Conservation (phyloP, 169 alveolate species). For the Plasmodium vinckei region DNA sequence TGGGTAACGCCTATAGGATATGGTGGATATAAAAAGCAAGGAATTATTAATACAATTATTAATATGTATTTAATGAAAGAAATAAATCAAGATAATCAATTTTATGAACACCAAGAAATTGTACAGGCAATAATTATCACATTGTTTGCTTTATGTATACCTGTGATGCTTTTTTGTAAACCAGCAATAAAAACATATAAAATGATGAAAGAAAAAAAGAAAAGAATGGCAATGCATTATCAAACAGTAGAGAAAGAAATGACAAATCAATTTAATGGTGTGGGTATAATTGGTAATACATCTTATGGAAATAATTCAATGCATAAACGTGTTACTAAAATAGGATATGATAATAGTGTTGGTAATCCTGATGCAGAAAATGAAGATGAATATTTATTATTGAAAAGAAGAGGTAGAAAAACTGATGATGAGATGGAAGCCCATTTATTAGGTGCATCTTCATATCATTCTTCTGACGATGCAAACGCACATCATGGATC, state of each 20-base stretch:
- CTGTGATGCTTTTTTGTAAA: slow-evolving; percentile 96
- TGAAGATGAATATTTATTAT: slow-evolving; percentile 2
- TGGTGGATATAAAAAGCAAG: slow-evolving; percentile 91
- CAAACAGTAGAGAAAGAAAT: slow-evolving; percentile 38
- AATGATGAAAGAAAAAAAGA: slow-evolving; percentile 75
- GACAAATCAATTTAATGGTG: slow-evolving; percentile 60
- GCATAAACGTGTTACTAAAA: not conserved
- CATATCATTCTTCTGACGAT: slow-evolving; percentile 40
- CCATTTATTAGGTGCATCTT: slow-evolving; percentile 78
- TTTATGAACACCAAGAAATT: slow-evolving; percentile 85
- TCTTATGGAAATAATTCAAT: not conserved
- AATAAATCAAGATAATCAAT: slow-evolving; percentile 82
- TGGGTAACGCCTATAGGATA: slow-evolving; percentile 93
- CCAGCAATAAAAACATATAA: slow-evolving; percentile 87
- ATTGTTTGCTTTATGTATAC: slow-evolving; percentile 91
- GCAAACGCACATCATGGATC: slow-evolving; percentile 20
- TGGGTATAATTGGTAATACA: slow-evolving; percentile 14
- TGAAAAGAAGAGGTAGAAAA: slow-evolving; percentile 12
- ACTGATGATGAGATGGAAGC: slow-evolving; percentile 80
- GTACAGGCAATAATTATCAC: slow-evolving; percentile 88
- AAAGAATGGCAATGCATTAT: slow-evolving; percentile 3
- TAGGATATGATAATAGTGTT: not conserved
- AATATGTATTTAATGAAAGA: slow-evolving; percentile 92
- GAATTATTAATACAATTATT: slow-evolving; percentile 96
- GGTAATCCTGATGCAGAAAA: not conserved